These are phyloP conservation scores for Ambrosia artemisiifolia DNA, from an alignment of 129 eudicot genomes.

Conservation along the genomic window DNA sequence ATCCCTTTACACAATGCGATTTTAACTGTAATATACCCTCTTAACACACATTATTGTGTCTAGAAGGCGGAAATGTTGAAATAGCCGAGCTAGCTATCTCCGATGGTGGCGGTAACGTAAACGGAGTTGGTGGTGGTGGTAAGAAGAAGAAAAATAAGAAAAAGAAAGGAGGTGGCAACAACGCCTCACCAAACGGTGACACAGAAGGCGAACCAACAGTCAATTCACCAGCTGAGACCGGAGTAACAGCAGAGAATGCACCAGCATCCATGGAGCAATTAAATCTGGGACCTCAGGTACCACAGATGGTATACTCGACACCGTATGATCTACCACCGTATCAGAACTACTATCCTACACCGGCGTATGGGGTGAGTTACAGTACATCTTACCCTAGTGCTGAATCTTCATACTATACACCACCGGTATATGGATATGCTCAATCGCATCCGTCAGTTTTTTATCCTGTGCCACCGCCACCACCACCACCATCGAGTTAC, in stretches of 20 bases:
- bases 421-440: conserved; percentile 45
- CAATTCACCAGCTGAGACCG: conserved; percentile 17
- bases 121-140: conserved; percentile 14
- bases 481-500: conserved; percentile 36
- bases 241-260: conserved; percentile 5
- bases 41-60: too few relatives aligned
- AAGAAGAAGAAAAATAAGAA: conserved; percentile 59
- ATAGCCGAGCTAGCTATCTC: conserved; percentile 26
- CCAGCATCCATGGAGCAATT: conserved; percentile 26
- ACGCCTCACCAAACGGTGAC: conserved; percentile 16
- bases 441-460: conserved; percentile 30
- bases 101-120: conserved; percentile 15
- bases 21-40: too few relatives aligned
- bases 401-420: conserved; percentile 37
- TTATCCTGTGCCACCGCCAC: conserved; percentile 44
- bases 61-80: conserved; percentile 19
- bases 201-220: conserved; percentile 11
- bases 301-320: conserved; percentile 28
- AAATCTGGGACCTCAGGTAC: conserved; percentile 33
- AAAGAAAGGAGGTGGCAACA: conserved; percentile 38
- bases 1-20: too few relatives aligned
- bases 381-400: conserved; percentile 43
- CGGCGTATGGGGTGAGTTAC: conserved; percentile 66
- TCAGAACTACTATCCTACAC: conserved; percentile 38
- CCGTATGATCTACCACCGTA: conserved; percentile 39